Conservation (phyloP, 2,329 filamentous ascomycete genomes). For the Chalaropsis thielavioides region DNA sequence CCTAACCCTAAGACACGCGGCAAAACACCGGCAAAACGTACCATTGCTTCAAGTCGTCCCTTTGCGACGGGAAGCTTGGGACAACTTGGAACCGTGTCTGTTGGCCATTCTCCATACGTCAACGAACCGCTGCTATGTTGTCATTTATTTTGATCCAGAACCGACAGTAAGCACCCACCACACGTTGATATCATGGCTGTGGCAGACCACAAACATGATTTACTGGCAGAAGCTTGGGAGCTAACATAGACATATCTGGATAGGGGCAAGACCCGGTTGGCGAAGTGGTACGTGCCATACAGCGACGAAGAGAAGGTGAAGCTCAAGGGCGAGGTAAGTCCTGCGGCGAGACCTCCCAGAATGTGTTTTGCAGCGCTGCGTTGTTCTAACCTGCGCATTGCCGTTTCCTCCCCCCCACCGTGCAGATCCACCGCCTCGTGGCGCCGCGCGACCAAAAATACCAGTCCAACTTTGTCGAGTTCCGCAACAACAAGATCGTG, state of each 20-base stretch:
- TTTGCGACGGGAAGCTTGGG: background rate
- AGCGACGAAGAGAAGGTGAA: conserved; percentile 99
- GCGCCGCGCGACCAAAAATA: conserved; percentile 97
- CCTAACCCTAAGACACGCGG: background rate
- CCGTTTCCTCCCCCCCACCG: background rate
- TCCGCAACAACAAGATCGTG: conserved; percentile 87
- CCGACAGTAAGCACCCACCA: conserved; percentile 44
- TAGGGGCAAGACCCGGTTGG: conserved; percentile 94
- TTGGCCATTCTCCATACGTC: background rate
- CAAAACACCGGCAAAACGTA: background rate
- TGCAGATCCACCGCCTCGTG: conserved; percentile 87
- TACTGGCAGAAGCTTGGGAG: background rate
- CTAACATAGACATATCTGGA: background rate
- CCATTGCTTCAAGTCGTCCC: background rate
- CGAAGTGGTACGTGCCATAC: conserved; percentile 98
- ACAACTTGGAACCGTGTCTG: background rate
- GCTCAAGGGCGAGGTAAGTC: conserved; percentile 79
- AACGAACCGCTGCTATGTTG: conserved; percentile 33
- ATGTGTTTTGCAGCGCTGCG: conserved; percentile 2
- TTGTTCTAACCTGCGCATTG: background rate
- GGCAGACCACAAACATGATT: background rate
- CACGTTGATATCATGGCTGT: background rate
- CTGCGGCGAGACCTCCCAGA: background rate
- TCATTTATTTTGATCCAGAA: conserved; percentile 80
- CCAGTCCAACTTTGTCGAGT: conserved; percentile 98